These are phyloP conservation scores for Colletotrichum sidae DNA, from an alignment of 2,329 filamentous ascomycete genomes.

Conservation along the genomic window DNA sequence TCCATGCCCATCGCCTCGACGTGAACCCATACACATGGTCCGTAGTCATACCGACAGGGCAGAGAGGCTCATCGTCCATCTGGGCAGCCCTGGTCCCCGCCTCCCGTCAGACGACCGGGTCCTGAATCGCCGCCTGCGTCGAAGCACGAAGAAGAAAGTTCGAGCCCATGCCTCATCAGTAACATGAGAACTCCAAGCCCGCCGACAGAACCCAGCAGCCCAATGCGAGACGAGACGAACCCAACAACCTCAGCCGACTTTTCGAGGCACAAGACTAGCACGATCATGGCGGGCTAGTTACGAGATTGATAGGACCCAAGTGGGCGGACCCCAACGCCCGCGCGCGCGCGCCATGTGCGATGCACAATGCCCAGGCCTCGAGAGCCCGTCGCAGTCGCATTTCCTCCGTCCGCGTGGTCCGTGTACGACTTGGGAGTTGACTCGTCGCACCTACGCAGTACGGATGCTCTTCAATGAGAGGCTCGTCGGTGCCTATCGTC, in stretches of 20 bases:
- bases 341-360: background rate
- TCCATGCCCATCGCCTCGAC: background rate
- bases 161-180: slow-evolving; percentile 21
- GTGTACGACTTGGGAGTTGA: slow-evolving; percentile 7
- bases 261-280: background rate
- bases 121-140: slow-evolving; percentile 30
- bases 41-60: slow-evolving; percentile 11
- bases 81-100: slow-evolving; percentile 4
- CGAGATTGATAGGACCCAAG: background rate
- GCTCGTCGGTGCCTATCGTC: background rate
- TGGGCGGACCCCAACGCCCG: background rate
- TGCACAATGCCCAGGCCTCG: slow-evolving; percentile 5
- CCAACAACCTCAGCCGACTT: background rate
- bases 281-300: background rate
- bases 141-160: slow-evolving; percentile 27
- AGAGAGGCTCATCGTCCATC: slow-evolving; percentile 6
- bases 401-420: background rate
- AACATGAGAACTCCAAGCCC: background rate
- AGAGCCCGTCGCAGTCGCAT: slow-evolving; percentile 17
- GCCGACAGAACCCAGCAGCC: background rate
- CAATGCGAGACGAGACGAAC: too few relatives aligned
- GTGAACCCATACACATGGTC: background rate
- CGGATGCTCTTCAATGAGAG: background rate
- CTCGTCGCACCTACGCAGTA: background rate
- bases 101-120: slow-evolving; percentile 19